Percentiles rank a stretch among this genome's conserved stretches.
Evolutionary conservation across 1,284 basidiomycete genomes (phyloP).

Genomic region (Ganoderma lingzhi): DNA sequence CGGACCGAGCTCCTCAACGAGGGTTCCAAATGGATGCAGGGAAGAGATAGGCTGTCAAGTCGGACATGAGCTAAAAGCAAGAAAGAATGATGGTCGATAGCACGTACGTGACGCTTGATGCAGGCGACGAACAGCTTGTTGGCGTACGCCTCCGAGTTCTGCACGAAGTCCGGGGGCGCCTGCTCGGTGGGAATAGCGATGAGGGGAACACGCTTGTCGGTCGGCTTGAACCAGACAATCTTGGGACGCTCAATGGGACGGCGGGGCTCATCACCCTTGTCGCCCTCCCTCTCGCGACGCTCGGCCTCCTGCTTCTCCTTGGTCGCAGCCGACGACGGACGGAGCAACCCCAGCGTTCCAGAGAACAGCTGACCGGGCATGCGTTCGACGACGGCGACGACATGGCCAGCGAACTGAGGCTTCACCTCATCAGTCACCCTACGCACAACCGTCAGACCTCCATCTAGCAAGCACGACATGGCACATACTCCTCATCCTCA

Average conservation of each 20-base stretch:
- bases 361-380: conserved; percentile 99
- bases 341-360: conserved; percentile 93
- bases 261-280: conserved; percentile 83
- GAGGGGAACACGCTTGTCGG: conserved; percentile 98
- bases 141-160: conserved; percentile 91
- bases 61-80: conserved; percentile 27
- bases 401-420: conserved; percentile 96
- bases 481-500: conserved; percentile 91
- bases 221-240: conserved; percentile 99
- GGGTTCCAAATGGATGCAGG: conserved; percentile 97
- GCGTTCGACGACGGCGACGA: conserved; percentile 97
- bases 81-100: conserved; percentile 12
- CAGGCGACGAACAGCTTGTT: conserved; percentile 96
- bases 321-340: conserved; percentile 97
- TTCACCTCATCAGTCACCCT: conserved; percentile 97
- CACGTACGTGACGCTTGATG: conserved; percentile 92
- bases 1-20: conserved; percentile 98
- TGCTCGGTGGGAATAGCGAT: conserved; percentile 99
- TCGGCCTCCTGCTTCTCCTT: conserved; percentile 99
- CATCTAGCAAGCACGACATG: conserved; percentile 13
- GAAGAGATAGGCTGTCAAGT: conserved; percentile 84
- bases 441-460: conserved; percentile 30
- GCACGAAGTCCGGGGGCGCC: conserved; percentile 95
- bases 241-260: conserved; percentile 91
- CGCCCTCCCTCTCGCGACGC: conserved; percentile 94